Evolutionary conservation across 1,284 basidiomycete genomes (phyloP).

Genomic region (Amylostereum chailletii): DNA sequence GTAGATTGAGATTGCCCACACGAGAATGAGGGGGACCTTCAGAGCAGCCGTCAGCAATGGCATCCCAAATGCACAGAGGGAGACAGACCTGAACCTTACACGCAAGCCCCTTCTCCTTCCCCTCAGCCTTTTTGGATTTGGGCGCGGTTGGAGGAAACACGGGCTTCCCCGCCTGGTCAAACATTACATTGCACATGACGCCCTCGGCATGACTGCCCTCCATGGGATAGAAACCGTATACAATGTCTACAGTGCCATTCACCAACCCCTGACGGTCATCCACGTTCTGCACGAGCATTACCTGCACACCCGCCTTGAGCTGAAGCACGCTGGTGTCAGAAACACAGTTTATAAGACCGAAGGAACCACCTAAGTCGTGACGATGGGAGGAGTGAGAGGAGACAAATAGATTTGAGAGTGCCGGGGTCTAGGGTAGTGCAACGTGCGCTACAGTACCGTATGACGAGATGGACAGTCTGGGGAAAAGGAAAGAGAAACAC

Average conservation of each 20-base stretch:
- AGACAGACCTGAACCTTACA: slow-evolving; percentile 49
- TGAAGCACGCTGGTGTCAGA: too few species aligned
- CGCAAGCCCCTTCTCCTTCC: slow-evolving; percentile 22
- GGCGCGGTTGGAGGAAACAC: slow-evolving; percentile 13
- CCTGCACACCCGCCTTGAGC: slow-evolving; percentile 50
- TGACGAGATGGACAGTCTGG: too few species aligned
- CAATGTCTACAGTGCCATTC: slow-evolving; percentile 66
- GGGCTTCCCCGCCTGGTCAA: slow-evolving; percentile 27
- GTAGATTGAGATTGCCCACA: slow-evolving; percentile 93
- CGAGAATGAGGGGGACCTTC: slow-evolving; percentile 81
- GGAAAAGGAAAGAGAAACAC: too few species aligned
- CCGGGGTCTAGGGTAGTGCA: too few species aligned
- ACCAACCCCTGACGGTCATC: slow-evolving; percentile 55
- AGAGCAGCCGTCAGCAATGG: too few species aligned
- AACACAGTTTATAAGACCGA: too few species aligned
- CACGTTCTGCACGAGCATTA: slow-evolving; percentile 74
- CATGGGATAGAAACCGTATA: slow-evolving; percentile 40
- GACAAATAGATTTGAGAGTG: too few species aligned
- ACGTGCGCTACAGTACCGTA: too few species aligned
- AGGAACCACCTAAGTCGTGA: too few species aligned
- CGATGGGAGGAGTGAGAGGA: too few species aligned
- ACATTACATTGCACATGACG: slow-evolving; percentile 22
- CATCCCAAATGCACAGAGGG: too few species aligned
- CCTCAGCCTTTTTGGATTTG: slow-evolving; percentile 25
- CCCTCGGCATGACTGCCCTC: slow-evolving; percentile 16